Evolutionary conservation across 2,329 filamentous ascomycete species (phyloP).

Genomic region (Cercospora sp.): DNA sequence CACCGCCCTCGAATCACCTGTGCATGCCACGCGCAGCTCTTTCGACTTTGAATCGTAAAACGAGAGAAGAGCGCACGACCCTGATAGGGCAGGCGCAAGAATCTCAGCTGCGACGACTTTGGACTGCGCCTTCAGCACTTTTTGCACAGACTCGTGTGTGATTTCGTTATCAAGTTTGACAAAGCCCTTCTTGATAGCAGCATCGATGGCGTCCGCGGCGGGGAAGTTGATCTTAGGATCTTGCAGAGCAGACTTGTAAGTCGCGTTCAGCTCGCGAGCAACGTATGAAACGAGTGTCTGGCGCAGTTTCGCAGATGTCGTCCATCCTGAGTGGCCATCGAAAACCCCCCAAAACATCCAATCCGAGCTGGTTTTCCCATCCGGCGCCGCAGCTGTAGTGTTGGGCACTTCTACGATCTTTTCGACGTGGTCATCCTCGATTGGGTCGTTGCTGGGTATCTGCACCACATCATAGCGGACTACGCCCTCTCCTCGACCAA

Average conservation of each 20-base stretch:
- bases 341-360: conserved; percentile 99
- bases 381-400: conserved; percentile 56
- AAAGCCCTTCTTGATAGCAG: conserved; percentile 91
- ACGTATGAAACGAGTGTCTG: conserved; percentile 92
- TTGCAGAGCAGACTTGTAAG: conserved; percentile 73
- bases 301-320: conserved; percentile 91
- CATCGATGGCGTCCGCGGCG: conserved; percentile 76
- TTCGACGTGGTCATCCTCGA: conserved; percentile 97
- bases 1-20: conserved; percentile 93
- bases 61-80: conserved; percentile 93
- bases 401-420: conserved; percentile 91
- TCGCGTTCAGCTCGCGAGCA: conserved; percentile 85
- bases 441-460: conserved; percentile 92
- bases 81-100: conserved; percentile 87
- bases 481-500: conserved; percentile 86
- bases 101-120: conserved; percentile 90
- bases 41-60: conserved; percentile 92
- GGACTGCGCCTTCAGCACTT: conserved; percentile 83
- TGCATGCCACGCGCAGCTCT: conserved; percentile 88
- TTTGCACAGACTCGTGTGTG: conserved; percentile 86
- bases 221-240: conserved; percentile 63
- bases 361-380: conserved; percentile 66
- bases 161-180: conserved; percentile 89
- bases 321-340: conserved; percentile 97
- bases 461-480: conserved; percentile 94